Percentiles rank a stretch among this genome's conserved stretches.
Conservation (phyloP, 768 basidiomycete genomes). For the Omphalotus guepiniiformis region DNA sequence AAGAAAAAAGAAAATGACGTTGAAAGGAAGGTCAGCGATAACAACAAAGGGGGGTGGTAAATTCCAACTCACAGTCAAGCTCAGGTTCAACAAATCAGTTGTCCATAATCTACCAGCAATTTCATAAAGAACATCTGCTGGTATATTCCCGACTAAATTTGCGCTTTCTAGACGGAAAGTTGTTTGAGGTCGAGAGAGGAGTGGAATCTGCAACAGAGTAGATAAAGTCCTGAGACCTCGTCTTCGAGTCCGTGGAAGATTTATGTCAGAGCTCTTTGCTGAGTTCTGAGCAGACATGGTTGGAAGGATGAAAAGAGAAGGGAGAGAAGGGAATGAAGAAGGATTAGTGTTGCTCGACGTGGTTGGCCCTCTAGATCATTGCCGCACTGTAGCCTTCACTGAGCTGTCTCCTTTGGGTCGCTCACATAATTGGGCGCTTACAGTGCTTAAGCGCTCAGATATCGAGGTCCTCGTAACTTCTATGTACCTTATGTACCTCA, state of each 20-base stretch:
- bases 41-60: too few relatives aligned
- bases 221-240: conserved; percentile 9
- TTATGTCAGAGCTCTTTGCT: not conserved
- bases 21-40: not conserved
- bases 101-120: conserved; percentile 8
- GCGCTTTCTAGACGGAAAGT: not conserved
- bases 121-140: conserved; percentile 11
- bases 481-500: too few relatives aligned
- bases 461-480: too few relatives aligned
- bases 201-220: conserved; percentile 8
- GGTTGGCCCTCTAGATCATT: not conserved
- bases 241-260: conserved; percentile 3
- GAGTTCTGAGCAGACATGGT: not conserved
- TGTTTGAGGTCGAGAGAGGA: not conserved
- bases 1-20: not conserved
- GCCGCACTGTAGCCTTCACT: too few relatives aligned
- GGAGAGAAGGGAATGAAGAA: not conserved
- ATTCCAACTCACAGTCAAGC: conserved; percentile 7
- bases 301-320: not conserved
- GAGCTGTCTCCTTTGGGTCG: too few relatives aligned
- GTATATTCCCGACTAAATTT: not conserved
- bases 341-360: not conserved
- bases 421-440: too few relatives aligned
- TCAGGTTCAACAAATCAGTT: conserved; percentile 10
- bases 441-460: too few relatives aligned